A percentile compares a stretch with the other conserved stretches of the same genome.
Evolutionary conservation across 2,329 filamentous ascomycete genomes (phyloP).

Genomic region (Xylaria sp.): DNA sequence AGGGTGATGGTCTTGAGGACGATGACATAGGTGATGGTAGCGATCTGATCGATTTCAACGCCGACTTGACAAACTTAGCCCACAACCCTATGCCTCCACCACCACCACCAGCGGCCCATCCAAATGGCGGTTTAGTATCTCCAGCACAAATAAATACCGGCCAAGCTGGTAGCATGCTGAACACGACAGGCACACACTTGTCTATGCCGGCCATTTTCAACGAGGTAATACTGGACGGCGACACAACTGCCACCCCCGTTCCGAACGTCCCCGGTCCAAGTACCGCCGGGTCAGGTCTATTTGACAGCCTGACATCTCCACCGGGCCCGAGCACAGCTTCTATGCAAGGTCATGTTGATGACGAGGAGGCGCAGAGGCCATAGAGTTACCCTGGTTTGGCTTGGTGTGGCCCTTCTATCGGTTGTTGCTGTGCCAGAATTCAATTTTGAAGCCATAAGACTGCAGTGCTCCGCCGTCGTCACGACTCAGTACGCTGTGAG

Average conservation of each 20-base stretch:
- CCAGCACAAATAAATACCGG: conserved; percentile 10
- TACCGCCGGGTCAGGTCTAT: conserved; percentile 43
- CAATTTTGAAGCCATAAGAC: conserved; percentile 7
- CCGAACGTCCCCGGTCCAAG: conserved; percentile 44
- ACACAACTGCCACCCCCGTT: conserved; percentile 27
- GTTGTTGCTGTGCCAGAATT: conserved; percentile 1
- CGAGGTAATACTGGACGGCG: conserved; percentile 10
- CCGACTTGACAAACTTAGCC: conserved; percentile 39
- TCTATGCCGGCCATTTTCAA: conserved; percentile 22
- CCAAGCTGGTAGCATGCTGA: conserved; percentile 11
- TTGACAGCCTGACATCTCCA: conserved; percentile 31
- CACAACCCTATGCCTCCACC: conserved; percentile 40
- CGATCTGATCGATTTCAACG: conserved; percentile 46
- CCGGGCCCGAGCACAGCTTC: conserved; percentile 47
- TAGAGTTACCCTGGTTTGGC: conserved; percentile 1
- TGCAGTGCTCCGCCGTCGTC: not conserved
- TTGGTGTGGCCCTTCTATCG: conserved; percentile 2
- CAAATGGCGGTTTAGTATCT: not conserved
- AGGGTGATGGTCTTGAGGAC: conserved; percentile 48
- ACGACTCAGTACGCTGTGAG: conserved; percentile 18
- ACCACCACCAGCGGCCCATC: conserved; percentile 42
- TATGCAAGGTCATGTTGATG: conserved; percentile 40
- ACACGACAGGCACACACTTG: conserved; percentile 1
- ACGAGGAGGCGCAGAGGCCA: conserved; percentile 33
- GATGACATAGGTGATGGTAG: conserved; percentile 52